Base-by-base conservation (phyloP, 306 rosid species). In the Medicago ruthenica region DNA sequence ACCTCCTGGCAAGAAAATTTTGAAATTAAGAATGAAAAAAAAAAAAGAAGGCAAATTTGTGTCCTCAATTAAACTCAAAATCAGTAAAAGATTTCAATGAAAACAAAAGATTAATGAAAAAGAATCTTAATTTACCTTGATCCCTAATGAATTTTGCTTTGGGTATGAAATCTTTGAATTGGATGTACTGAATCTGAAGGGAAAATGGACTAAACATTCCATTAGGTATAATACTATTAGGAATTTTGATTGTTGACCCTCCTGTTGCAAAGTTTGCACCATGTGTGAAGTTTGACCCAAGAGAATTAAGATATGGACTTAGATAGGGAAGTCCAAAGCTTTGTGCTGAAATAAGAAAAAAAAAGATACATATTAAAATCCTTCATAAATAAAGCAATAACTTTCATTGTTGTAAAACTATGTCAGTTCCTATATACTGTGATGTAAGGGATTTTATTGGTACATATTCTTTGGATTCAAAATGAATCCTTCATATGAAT, bases 281-380 rank as follows among this genome's bases (percentile, higher is more conserved):
- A 50, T 17, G 40, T 8, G 79, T 7, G 72, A 76, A 81, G 70
- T 79, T 84, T 66, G 79, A 63, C n/a, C 85, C 85, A 9, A 81
- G n/a, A 0, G 90, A 86, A 84, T 86, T 53, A 59, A 87, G 86
- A 60, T 84, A 86, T 16, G 88, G 34, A 34, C 81, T 84, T 4
- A 82, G 67, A 73, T 37, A 84, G 2, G 86, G 83, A 4, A 79
- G 84, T 12, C 66, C 83, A 15, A 84, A 66, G 40, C 51, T 68
- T 9, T 63, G 64, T 9, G 88, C 90, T 84, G 79, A n/a, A 83
- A 72, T 48, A 1, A n/a, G n/a, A 27, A 27, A 37, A 9, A 71
- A 24, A 21, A 41, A 14, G 1, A 40, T 40, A 40, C 44, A 40
- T 5, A 9, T 8, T 40, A 40, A 8, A 40, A 40, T 7, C 44